Conservation (phyloP, 495 filamentous ascomycete genomes). For the Tuber umbilicatum region DNA sequence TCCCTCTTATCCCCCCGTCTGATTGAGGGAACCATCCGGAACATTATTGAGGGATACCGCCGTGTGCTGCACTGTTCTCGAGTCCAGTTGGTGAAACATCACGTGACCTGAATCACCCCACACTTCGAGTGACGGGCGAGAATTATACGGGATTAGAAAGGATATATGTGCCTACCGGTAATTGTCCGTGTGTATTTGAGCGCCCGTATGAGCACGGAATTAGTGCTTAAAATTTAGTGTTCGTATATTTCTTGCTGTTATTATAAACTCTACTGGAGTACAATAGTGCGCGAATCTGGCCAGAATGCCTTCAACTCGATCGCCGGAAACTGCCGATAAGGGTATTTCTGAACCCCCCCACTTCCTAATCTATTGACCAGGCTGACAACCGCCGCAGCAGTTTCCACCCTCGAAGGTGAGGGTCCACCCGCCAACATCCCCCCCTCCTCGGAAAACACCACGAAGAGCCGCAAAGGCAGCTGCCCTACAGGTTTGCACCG, state of each 20-base stretch:
- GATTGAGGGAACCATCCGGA: neutral
- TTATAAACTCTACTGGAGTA: too few relatives aligned
- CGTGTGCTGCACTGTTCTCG: neutral
- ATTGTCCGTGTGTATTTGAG: too few relatives aligned
- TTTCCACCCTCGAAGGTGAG: slow-evolving; percentile 8
- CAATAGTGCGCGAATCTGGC: neutral
- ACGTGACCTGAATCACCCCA: neutral
- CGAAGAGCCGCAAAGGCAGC: neutral
- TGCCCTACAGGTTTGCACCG: slow-evolving; percentile 20
- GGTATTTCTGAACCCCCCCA: neutral
- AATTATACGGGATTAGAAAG: too few relatives aligned
- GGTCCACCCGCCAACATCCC: neutral
- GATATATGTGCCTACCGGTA: too few relatives aligned
- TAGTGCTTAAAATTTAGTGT: too few relatives aligned
- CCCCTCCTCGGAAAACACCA: neutral
- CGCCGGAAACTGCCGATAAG: neutral
- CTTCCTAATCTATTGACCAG: neutral
- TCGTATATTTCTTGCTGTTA: too few relatives aligned
- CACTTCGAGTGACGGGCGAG: too few relatives aligned
- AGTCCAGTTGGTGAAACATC: neutral
- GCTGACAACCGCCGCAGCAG: slow-evolving; percentile 7
- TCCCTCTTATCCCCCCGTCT: neutral
- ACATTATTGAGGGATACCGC: neutral
- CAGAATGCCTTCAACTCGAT: neutral
- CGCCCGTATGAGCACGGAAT: too few relatives aligned